Evolutionary conservation across 1,284 basidiomycete genomes (phyloP).

Genomic region (Porogramme epimiltina): DNA sequence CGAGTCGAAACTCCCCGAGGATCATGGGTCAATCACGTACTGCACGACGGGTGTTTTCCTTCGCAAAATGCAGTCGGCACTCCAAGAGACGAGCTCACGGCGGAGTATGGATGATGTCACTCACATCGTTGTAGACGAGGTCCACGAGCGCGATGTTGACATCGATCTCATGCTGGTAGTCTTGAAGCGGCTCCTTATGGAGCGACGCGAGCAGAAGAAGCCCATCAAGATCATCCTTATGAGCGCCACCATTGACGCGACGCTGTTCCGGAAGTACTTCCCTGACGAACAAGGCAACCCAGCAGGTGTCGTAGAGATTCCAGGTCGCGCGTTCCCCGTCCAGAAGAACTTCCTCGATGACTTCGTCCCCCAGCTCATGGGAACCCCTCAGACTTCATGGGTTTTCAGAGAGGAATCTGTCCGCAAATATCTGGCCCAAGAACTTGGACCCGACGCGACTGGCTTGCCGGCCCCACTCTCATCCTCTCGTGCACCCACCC

Average conservation of each 20-base stretch:
- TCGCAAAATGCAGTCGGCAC: slow-evolving; percentile 82
- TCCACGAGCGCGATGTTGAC: slow-evolving; percentile 95
- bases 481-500: slow-evolving; percentile 14
- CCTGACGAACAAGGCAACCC: slow-evolving; percentile 60
- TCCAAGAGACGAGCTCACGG: slow-evolving; percentile 46
- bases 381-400: slow-evolving; percentile 48
- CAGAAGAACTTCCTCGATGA: slow-evolving; percentile 84
- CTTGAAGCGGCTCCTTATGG: slow-evolving; percentile 82
- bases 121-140: slow-evolving; percentile 94
- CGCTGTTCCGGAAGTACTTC: slow-evolving; percentile 90
- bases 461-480: slow-evolving; percentile 10
- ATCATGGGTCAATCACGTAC: slow-evolving; percentile 88
- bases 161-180: slow-evolving; percentile 93
- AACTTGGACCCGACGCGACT: slow-evolving; percentile 51
- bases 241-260: slow-evolving; percentile 95
- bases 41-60: slow-evolving; percentile 95
- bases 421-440: slow-evolving; percentile 73
- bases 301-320: slow-evolving; percentile 82
- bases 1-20: slow-evolving; percentile 79
- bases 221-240: slow-evolving; percentile 92
- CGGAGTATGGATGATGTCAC: slow-evolving; percentile 80
- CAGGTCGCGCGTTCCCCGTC: slow-evolving; percentile 94
- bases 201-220: slow-evolving; percentile 72
- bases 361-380: slow-evolving; percentile 58
- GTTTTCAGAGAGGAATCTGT: slow-evolving; percentile 81